Base-by-base conservation (phyloP, 768 basidiomycete genomes). In the Leucocoprinus leucothites region DNA sequence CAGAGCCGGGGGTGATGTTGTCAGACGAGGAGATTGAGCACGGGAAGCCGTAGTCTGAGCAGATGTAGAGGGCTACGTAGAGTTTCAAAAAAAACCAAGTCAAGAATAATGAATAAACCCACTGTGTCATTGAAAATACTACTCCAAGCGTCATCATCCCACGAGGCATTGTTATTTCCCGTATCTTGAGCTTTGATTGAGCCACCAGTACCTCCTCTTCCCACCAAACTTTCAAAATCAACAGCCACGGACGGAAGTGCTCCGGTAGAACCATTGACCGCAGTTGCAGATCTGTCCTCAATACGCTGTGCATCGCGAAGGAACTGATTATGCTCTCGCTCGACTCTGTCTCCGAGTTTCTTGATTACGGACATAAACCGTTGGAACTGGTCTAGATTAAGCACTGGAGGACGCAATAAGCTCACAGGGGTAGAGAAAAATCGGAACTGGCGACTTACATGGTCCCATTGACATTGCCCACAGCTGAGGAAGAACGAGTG, bases 401-500 rank as follows among this genome's bases (percentile, higher is more conserved):
- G 64, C 34, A 92, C 89, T 90, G 59, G 8, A 31, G n/a, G 26
- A 26, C 41, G 51, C 47, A 2, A 16, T 43, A 48, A 18, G 47
- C 13, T 34, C 25, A 49, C 26, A 9, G 36, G 9, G 5, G 25
- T 22, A 26, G 28, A 14, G 18, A 42, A 7, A 45, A 34, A 19
- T 25, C 40, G 13, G 21, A 41, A 13, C 41, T 4, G 41, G 57
- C 9, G 6, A 79, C 89, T 63, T 65, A 93, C 92, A 67, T 52
- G 95, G 95, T 22, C 94, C 95, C 75, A 98, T 96, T 2, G 91
- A 94, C 94, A 99, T 98, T 2, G 88, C 77, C 97, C 97, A 99
- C 24, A 95, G 71, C 75, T 96, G 93, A 8, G 93, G 93, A 11
- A 96, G 74, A 26, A 96, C 90, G 41, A 93, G 76, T 0, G 88